Percentiles rank a stretch among this genome's conserved stretches.
These are phyloP conservation scores for Excoecaria cochinchinensis DNA, from an alignment of 345 rosid species.

Conservation along the genomic window DNA sequence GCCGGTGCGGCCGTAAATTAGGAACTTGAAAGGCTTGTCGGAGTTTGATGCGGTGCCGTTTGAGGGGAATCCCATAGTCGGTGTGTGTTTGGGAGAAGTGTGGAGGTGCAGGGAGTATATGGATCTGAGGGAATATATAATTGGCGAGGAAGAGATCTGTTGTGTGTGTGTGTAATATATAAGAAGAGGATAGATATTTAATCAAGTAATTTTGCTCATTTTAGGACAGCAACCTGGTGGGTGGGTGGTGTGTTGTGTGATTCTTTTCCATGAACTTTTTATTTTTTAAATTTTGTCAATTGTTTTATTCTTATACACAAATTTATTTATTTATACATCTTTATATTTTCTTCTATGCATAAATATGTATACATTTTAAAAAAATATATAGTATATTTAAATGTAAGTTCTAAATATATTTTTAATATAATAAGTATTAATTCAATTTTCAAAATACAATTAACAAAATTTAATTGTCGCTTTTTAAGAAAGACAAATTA, in stretches of 20 bases:
- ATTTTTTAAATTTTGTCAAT: too few relatives aligned
- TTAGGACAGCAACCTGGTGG: not conserved
- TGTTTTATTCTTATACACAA: too few relatives aligned
- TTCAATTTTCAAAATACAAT: too few relatives aligned
- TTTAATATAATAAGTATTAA: too few relatives aligned
- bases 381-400: too few relatives aligned
- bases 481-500: too few relatives aligned
- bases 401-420: too few relatives aligned
- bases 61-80: slow-evolving; percentile 49
- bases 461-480: too few relatives aligned
- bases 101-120: not conserved
- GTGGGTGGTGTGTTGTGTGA: not conserved
- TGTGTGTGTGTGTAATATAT: not conserved
- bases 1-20: slow-evolving; percentile 88
- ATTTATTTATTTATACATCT: too few relatives aligned
- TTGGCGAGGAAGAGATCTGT: not conserved
- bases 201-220: not conserved
- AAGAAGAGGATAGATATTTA: not conserved
- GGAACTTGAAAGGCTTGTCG: slow-evolving; percentile 51
- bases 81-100: not conserved
- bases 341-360: too few relatives aligned
- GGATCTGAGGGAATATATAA: slow-evolving; percentile 9
- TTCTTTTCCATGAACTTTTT: not conserved
- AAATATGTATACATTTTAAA: too few relatives aligned
- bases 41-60: slow-evolving; percentile 40